Base-by-base conservation (phyloP, 1,284 basidiomycete species). In the Phlebopus sp. region DNA sequence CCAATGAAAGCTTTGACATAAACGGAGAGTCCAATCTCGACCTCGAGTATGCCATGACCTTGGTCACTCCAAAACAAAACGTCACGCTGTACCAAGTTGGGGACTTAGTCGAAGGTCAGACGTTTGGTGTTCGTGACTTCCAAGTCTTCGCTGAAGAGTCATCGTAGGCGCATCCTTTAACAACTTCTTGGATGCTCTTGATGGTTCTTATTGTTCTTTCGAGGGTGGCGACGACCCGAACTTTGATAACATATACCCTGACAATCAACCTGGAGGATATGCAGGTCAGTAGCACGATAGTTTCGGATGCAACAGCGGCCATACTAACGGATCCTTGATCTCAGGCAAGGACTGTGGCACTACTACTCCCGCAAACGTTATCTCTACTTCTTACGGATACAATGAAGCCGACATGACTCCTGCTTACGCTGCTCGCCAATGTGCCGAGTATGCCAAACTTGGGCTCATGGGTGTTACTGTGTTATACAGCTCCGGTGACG, bases 1-100 rank as follows among this genome's bases (percentile, higher is more conserved):
- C 69, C 0, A 46, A 55, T 2, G 17, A 63, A 4, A 55, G 60
- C 29, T 76, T 78, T 45, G 49, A 60, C 19, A 63, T 68, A 54
- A 82, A 79, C 46, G 77, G 71, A 43, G 82, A 84, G 58, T 75
- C 75, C 37, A 66, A 79, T 55, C 71, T 84, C 13, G 81, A 81
- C 52, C 58, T 80, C 6, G 60, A 81, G 53, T 82, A 78, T 53
- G 69, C 62, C 2, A 78, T 81, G 68, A 60, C 59, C 13, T 64
- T 81, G 19, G 72, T 71, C 4, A 70, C 72, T 32, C 63, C 67
- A 17, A 42, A 39, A 21, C 72, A 75, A 46, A 62, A 62, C 0
- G 59, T 79, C 42, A 70, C 69, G 9, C 58, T 80, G 21, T 71
- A 79, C 47, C 76, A 81, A 58, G 66, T 72, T 6, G 77, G 77